These are phyloP conservation scores for Aspergillus avenaceus DNA, from an alignment of 495 filamentous ascomycete species.

Conservation along the genomic window DNA sequence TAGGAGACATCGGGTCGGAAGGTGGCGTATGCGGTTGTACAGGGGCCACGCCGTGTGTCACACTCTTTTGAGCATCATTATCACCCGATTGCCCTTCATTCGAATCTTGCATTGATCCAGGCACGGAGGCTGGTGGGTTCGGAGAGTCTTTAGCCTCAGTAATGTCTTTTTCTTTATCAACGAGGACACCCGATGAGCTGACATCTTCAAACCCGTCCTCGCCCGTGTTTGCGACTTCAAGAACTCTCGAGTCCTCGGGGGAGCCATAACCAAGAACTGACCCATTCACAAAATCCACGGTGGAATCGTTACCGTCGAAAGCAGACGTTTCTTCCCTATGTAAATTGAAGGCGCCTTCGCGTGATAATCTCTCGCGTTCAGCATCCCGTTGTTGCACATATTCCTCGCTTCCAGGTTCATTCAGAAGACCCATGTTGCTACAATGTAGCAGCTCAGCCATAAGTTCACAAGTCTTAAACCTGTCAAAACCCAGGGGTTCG, in stretches of 20 bases:
- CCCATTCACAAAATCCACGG: slow-evolving; percentile 38
- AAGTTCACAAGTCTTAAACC: slow-evolving; percentile 98
- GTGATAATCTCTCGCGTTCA: slow-evolving; percentile 73
- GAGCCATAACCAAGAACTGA: slow-evolving; percentile 33
- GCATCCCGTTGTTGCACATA: slow-evolving; percentile 76
- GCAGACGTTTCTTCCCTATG: slow-evolving; percentile 36
- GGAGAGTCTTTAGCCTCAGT: slow-evolving; percentile 18
- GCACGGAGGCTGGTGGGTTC: neutral
- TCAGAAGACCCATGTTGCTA: slow-evolving; percentile 97
- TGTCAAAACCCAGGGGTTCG: slow-evolving; percentile 93
- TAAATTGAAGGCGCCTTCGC: slow-evolving; percentile 53
- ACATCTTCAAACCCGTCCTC: slow-evolving; percentile 97
- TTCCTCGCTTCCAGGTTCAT: slow-evolving; percentile 86
- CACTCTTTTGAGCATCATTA: slow-evolving; percentile 8
- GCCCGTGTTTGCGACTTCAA: slow-evolving; percentile 68
- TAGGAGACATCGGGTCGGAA: slow-evolving; percentile 42
- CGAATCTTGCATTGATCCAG: slow-evolving; percentile 1
- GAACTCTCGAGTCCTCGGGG: slow-evolving; percentile 44
- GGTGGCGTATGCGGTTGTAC: slow-evolving; percentile 9
- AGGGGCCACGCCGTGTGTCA: neutral
- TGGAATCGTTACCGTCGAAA: slow-evolving; percentile 48
- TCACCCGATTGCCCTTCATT: slow-evolving; percentile 21
- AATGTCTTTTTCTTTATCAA: slow-evolving; percentile 56
- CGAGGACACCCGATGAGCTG: slow-evolving; percentile 60
- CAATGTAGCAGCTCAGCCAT: slow-evolving; percentile 98